phyloP scores from a whole-genome alignment of 2,329 filamentous ascomycete genomes.

The Diaporthe vexans region DNA sequence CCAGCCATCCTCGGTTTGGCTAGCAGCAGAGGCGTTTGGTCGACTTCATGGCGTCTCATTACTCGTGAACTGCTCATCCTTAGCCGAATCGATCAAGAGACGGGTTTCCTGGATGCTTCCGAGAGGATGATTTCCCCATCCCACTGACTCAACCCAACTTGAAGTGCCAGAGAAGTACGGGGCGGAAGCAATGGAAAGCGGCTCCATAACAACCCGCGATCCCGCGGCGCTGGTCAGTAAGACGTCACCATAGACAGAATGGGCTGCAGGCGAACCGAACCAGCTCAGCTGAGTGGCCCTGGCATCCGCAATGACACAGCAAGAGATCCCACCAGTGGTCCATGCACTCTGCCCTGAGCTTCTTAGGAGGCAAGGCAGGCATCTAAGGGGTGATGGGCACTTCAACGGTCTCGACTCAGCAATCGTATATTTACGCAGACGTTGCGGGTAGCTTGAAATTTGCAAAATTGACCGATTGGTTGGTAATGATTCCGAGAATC shows the following conservation, averaged over 20 bases:
- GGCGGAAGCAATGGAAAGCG: background rate
- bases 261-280: background rate
- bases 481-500: background rate
- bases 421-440: background rate
- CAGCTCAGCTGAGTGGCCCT: background rate
- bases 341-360: background rate
- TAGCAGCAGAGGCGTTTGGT: background rate
- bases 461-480: background rate
- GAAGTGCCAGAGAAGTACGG: background rate
- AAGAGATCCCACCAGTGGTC: background rate
- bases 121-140: background rate
- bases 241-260: background rate
- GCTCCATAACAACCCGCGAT: background rate
- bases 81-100: background rate
- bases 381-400: background rate
- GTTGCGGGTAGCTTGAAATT: background rate
- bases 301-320: background rate
- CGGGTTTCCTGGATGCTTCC: background rate
- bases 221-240: background rate
- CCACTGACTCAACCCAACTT: background rate
- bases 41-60: background rate
- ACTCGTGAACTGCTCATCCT: background rate
- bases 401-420: slow-evolving; percentile 9
- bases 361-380: background rate
- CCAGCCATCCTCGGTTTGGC: background rate